Evolutionary conservation across 2,329 filamentous ascomycete genomes (phyloP).

Genomic region (Trichoderma guizhouense): DNA sequence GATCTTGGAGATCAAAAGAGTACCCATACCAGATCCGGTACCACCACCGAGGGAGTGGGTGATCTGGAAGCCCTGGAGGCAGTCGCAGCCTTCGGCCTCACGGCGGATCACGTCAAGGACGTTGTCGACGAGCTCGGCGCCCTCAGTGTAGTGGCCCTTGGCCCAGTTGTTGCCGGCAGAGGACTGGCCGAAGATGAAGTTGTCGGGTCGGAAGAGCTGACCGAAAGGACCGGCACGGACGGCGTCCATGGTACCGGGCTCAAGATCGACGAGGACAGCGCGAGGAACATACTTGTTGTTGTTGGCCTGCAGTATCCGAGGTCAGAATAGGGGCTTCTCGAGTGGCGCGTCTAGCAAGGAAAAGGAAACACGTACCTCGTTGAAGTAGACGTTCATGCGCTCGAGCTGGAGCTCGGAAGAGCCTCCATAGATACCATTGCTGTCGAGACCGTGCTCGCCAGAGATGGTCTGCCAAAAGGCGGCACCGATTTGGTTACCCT

Average conservation of each 20-base stretch:
- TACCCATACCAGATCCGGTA: conserved; percentile 99
- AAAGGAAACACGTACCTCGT: conserved; percentile 48
- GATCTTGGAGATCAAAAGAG: conserved; percentile 99
- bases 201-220: conserved; percentile 99
- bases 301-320: conserved; percentile 60
- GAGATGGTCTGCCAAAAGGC: conserved; percentile 96
- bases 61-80: conserved; percentile 99
- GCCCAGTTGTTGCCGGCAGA: conserved; percentile 99
- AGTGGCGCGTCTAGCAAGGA: neutral
- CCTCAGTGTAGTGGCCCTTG: conserved; percentile 99
- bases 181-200: conserved; percentile 99
- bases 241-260: conserved; percentile 99
- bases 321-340: neutral
- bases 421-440: conserved; percentile 97
- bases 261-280: conserved; percentile 98
- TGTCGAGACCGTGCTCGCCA: conserved; percentile 94
- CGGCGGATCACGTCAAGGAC: conserved; percentile 98
- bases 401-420: conserved; percentile 98
- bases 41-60: conserved; percentile 99
- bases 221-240: conserved; percentile 97
- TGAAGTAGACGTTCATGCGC: conserved; percentile 99
- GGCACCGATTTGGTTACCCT: conserved; percentile 99
- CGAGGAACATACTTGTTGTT: conserved; percentile 99
- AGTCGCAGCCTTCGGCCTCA: conserved; percentile 98
- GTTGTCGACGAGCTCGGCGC: conserved; percentile 97